These are phyloP conservation scores for Murraya koenigii DNA, from an alignment of 345 rosid genomes.

Conservation along the genomic window DNA sequence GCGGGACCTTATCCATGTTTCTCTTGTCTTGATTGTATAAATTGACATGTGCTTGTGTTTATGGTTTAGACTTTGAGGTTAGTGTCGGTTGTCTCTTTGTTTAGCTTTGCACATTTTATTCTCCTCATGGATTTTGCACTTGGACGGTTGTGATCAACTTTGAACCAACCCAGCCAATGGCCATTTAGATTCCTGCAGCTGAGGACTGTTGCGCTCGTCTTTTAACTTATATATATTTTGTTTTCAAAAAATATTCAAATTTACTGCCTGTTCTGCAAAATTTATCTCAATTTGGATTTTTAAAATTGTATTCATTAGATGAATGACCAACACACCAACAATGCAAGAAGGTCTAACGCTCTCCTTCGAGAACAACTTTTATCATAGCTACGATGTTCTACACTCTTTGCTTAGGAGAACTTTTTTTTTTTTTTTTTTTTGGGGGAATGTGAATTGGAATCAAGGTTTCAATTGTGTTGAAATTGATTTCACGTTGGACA, in stretches of 20 bases:
- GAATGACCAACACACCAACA: not conserved
- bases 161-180: not conserved
- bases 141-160: not conserved
- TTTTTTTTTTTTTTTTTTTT: no score
- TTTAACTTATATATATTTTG: no score
- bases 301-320: not conserved
- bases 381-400: no score
- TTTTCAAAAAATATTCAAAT: not conserved
- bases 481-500: not conserved
- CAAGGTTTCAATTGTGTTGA: not conserved
- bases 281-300: not conserved
- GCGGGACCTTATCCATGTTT: constrained; percentile 12
- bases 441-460: not conserved
- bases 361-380: not conserved
- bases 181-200: not conserved
- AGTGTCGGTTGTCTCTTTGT: constrained; percentile 1
- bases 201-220: not conserved
- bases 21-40: not conserved
- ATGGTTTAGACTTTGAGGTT: not conserved
- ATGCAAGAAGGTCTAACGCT: not conserved
- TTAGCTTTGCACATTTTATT: not conserved
- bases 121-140: not conserved
- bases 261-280: not conserved
- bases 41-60: constrained; percentile 18
- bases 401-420: no score